Evolutionary conservation across 768 basidiomycete species (phyloP).

Genomic region (Suillus bovinus): DNA sequence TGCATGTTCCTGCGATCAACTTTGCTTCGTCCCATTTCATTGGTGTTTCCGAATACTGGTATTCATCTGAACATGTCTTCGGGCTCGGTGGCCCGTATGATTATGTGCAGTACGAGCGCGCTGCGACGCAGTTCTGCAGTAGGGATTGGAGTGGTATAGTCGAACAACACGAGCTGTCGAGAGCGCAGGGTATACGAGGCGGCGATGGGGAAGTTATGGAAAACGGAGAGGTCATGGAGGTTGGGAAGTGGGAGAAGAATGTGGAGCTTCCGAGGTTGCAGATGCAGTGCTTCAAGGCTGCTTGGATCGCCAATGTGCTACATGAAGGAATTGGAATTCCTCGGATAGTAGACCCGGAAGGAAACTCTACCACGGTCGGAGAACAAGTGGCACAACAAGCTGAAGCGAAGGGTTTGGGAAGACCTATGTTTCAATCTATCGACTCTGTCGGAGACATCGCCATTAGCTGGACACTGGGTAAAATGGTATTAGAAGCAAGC

Average conservation of each 20-base stretch:
- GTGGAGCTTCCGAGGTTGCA: conserved; percentile 85
- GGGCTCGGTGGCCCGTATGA: conserved; percentile 94
- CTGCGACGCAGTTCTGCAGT: conserved; percentile 83
- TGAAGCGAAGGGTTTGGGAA: conserved; percentile 76
- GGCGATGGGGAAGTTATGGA: conserved; percentile 67
- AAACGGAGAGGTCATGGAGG: conserved; percentile 59
- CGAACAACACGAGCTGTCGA: conserved; percentile 56
- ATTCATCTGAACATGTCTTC: conserved; percentile 96
- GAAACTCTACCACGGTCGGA: conserved; percentile 68
- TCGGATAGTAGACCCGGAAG: conserved; percentile 82
- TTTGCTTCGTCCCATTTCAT: conserved; percentile 94
- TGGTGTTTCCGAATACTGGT: conserved; percentile 99
- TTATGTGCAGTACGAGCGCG: conserved; percentile 93
- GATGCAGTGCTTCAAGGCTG: conserved; percentile 99
- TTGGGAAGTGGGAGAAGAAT: conserved; percentile 67
- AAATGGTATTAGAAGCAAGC: conserved; percentile 98
- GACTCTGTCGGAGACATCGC: conserved; percentile 92
- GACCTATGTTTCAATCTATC: conserved; percentile 88
- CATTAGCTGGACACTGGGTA: conserved; percentile 97
- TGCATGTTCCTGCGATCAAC: conserved; percentile 92
- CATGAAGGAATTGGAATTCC: conserved; percentile 97
- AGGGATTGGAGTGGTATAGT: conserved; percentile 79
- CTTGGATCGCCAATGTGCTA: conserved; percentile 95
- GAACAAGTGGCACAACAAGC: conserved; percentile 78
- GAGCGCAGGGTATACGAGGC: conserved; percentile 48